Evolutionary conservation across 495 filamentous ascomycete species (phyloP), one percentile per base, ranked within the genome.

Genomic region (Letharia lupina): DNA sequence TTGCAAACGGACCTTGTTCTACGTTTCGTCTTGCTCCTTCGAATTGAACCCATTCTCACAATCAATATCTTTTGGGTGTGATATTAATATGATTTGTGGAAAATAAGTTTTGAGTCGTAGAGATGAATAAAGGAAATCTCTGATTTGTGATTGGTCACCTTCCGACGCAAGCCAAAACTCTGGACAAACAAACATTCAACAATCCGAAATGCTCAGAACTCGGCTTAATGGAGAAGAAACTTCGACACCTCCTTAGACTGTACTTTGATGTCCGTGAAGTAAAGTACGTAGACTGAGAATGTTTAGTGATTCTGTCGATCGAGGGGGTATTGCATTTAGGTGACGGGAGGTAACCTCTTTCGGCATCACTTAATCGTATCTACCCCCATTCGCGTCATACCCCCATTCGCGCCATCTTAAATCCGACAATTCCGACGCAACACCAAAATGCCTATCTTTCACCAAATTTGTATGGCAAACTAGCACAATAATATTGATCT

Each of bases 1-100:
- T 61, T 44, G 64, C 40, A 58, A 42, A 23, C 68, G 54, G 80
- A 87, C 84, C 84, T 83, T 28, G 82, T 84, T 65, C 76, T 75
- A 66, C 83, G 81, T 77, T 85, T 87, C 31, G 79, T 85, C 76
- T 86, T 87, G 64, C 77, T 73, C 70, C 78, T 79, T 64, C 84
- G 77, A 59, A 81, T 75, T 57, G 82, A 74, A 64, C 83, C 84
- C 84, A 87, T 87, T 60, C 74, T 77, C 41, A 47, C n/a, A 31
- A 54, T 50, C 20, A 23, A 45, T 45, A 45, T 18, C 15, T 16
- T 15, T 4, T 6, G 13, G 3, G 44, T 18, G 44, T 18, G 44
- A 45, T 8, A 44, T 12, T 15, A 2, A n/a, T 11, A 8, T 52
- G 48, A 10, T 23, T 23, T 10, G n/a, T 52, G 23, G 48, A 2